A percentile compares a stretch with the other conserved stretches of the same genome.
These are phyloP conservation scores for Alternaria brassicicola DNA, from an alignment of 2,329 filamentous ascomycete genomes.

Conservation along the genomic window DNA sequence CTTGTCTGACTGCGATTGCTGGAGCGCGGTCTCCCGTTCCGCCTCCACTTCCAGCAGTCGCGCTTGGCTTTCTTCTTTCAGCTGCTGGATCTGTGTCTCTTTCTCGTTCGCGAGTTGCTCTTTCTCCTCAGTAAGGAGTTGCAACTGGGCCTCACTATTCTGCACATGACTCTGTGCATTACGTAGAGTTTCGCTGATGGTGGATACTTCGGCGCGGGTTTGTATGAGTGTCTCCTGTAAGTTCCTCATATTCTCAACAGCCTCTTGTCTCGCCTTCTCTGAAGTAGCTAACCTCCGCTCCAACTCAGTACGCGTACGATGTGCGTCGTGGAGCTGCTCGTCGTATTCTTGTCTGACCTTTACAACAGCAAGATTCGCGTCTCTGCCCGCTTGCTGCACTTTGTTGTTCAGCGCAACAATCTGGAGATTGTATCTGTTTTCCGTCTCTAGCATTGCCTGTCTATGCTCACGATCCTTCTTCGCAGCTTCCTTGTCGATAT, in stretches of 20 bases:
- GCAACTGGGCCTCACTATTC: slow-evolving; percentile 41
- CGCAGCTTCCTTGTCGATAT: slow-evolving; percentile 70
- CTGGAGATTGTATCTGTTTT: slow-evolving; percentile 57
- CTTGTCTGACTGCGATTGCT: slow-evolving; percentile 6
- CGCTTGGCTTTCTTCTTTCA: slow-evolving; percentile 19
- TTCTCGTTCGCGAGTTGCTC: neutral
- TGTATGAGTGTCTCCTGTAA: slow-evolving; percentile 36
- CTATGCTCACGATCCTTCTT: slow-evolving; percentile 52
- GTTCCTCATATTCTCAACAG: slow-evolving; percentile 31
- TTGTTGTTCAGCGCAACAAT: slow-evolving; percentile 45
- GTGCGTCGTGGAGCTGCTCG: slow-evolving; percentile 37
- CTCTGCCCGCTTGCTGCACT: slow-evolving; percentile 41
- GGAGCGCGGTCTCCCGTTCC: neutral
- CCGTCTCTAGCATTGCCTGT: slow-evolving; percentile 48
- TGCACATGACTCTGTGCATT: slow-evolving; percentile 34
- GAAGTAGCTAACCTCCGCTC: slow-evolving; percentile 36
- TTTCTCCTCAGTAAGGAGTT: slow-evolving; percentile 48
- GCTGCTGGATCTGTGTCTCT: neutral
- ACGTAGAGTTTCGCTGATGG: slow-evolving; percentile 26
- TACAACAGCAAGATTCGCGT: slow-evolving; percentile 32
- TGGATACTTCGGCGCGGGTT: slow-evolving; percentile 35
- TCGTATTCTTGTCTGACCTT: slow-evolving; percentile 45
- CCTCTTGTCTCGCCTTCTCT: slow-evolving; percentile 36
- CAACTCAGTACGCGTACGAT: slow-evolving; percentile 30
- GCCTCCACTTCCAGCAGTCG: slow-evolving; percentile 34